Evolutionary conservation across 1,284 basidiomycete species (phyloP), one percentile per base, ranked within the genome.

Genomic region (Schizophyllum commune): DNA sequence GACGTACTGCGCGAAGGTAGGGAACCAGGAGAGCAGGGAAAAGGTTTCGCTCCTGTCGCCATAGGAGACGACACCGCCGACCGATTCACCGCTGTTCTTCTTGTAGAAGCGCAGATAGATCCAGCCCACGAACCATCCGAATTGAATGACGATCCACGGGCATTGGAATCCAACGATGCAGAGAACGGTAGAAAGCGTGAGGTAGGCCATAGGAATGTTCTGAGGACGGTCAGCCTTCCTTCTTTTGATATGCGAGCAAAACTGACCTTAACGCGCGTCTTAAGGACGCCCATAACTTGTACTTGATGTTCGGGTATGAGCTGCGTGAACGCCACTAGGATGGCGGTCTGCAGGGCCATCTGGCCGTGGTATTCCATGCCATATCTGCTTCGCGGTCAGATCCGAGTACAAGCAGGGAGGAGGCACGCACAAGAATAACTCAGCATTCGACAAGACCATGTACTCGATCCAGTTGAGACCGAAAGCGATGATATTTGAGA

Each of bases 281-380:
- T 94, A 67, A 97, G 71, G 34, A 92, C 77, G 51, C 95, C 94
- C 65, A 98, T 82, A 15, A 98, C 70, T 72, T 98, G 96, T 5
- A 99, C 88, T 73, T 98, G 96, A 69, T 99, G 95, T 72, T 99
- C 96, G 27, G 97, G 96, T 66, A 98, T 98, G 61, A 97, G 77
- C 72, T 99, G 96, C 1, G 95, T 98, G 75, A 98, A 97, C 9
- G 95, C 96, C 60, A 99, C 96, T 51, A 99, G 81, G 65, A 96
- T 83, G 4, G 86, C 92, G 57, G 88, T 88, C 70, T 97, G 93
- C n/a, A 99, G 78, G 1, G 93, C 91, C 80, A 92, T 92, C 72
- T 96, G 86, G 27, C 96, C 96, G 69, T 94, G 93, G 72, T 96
- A 98, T 57, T 86, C 83, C 78, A 92, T 87, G 27, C 88, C 92